A percentile compares a stretch with the other conserved stretches of the same genome.
phyloP scores from a whole-genome alignment of 1,284 basidiomycete species.

The Apiotrichum siamense region DNA sequence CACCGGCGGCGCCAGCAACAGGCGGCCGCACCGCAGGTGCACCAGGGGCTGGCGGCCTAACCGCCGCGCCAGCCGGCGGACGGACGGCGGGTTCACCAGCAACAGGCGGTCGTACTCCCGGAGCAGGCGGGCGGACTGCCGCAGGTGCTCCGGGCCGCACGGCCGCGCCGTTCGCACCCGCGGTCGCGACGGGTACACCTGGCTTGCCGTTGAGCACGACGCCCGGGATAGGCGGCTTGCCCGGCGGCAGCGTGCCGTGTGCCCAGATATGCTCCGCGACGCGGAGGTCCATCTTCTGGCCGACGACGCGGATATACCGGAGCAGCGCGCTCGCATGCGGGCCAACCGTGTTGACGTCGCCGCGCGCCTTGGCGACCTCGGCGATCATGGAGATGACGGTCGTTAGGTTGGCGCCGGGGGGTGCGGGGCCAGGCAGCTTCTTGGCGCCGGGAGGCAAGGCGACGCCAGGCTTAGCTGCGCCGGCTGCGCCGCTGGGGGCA shows the following conservation, averaged over 20 bases:
- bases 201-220: conserved; percentile 7
- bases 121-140: neutral
- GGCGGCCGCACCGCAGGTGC: no score
- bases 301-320: conserved; percentile 41
- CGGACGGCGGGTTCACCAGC: neutral
- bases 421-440: conserved; percentile 33
- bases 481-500: neutral
- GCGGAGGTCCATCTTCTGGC: conserved; percentile 39
- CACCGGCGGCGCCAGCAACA: no score
- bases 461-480: conserved; percentile 1
- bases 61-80: neutral
- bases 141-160: neutral
- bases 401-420: conserved; percentile 38
- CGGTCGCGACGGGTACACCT: conserved; percentile 1
- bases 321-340: conserved; percentile 39
- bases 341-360: conserved; percentile 42
- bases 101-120: conserved; percentile 4
- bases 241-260: conserved; percentile 37
- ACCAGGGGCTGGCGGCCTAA: no score
- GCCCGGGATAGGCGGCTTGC: conserved; percentile 9
- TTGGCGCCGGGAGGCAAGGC: neutral
- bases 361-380: conserved; percentile 40
- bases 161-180: neutral
- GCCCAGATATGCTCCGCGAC: conserved; percentile 42
- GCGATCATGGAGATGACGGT: conserved; percentile 45